phyloP scores from a whole-genome alignment of 306 rosid species.

The Corylus heterophylla region DNA sequence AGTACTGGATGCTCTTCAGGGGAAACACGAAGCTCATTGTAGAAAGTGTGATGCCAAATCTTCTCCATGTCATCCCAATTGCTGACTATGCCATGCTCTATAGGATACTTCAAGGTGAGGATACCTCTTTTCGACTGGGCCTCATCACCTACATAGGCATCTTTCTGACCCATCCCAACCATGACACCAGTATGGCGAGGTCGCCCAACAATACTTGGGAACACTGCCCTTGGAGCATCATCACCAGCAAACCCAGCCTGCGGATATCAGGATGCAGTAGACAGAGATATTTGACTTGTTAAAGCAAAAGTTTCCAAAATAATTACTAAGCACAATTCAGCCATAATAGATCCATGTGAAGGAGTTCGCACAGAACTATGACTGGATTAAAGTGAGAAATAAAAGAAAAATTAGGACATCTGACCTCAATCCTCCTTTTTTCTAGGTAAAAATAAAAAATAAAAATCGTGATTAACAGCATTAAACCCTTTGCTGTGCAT shows the following conservation, averaged over 20 bases:
- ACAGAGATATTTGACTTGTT: background rate
- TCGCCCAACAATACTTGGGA: conserved; percentile 66
- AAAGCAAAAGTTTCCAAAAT: background rate
- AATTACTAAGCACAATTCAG: background rate
- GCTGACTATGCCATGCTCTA: conserved; percentile 77
- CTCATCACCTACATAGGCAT: conserved; percentile 71
- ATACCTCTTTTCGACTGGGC: conserved; percentile 71
- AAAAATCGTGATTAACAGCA: background rate
- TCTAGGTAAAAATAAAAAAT: too few species aligned
- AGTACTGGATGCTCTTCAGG: conserved; percentile 77
- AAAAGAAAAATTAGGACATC: too few species aligned
- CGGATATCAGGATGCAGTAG: conserved; percentile 18
- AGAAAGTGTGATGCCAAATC: conserved; percentile 73
- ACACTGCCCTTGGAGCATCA: conserved; percentile 70
- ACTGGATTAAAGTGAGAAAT: too few species aligned
- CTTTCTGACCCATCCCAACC: conserved; percentile 79
- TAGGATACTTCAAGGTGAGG: conserved; percentile 66
- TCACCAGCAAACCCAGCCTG: conserved; percentile 74
- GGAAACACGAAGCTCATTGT: conserved; percentile 69
- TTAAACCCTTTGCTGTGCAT: background rate
- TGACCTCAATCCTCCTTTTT: too few species aligned
- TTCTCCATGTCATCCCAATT: conserved; percentile 82
- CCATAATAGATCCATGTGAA: background rate
- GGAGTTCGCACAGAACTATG: background rate
- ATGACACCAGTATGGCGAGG: conserved; percentile 68